Evolutionary conservation across 768 basidiomycete species (phyloP).

Genomic region (Mycena filopes): DNA sequence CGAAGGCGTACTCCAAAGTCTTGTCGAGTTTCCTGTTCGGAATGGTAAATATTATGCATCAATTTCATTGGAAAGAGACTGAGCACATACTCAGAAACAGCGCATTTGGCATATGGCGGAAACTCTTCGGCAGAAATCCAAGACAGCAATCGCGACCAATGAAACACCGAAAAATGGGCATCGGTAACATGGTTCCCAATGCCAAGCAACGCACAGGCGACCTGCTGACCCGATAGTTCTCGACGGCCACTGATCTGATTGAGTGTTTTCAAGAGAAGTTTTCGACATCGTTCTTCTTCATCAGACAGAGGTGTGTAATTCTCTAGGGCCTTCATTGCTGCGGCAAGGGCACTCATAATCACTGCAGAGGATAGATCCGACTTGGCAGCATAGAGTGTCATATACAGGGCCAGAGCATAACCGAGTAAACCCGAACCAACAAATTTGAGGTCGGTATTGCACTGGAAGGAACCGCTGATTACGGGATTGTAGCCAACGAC

Average conservation of each 20-base stretch:
- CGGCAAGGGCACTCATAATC: constrained; percentile 29
- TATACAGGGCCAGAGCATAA: constrained; percentile 21
- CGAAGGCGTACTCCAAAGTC: too few species aligned
- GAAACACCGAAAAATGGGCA: constrained; percentile 14
- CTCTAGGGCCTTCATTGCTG: constrained; percentile 5
- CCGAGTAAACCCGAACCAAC: constrained; percentile 25
- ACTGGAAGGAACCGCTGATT: constrained; percentile 19
- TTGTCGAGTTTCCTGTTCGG: neutral
- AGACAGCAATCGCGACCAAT: constrained; percentile 21
- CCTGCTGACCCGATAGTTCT: constrained; percentile 26
- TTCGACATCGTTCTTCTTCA: constrained; percentile 2
- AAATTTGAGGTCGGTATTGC: constrained; percentile 32
- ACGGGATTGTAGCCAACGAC: constrained; percentile 28
- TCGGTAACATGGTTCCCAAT: constrained; percentile 23
- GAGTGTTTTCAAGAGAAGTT: constrained; percentile 21
- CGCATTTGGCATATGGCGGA: neutral
- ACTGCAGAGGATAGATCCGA: constrained; percentile 19
- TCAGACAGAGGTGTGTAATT: neutral
- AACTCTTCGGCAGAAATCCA: constrained; percentile 18
- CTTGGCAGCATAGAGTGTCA: constrained; percentile 23
- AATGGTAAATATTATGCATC: neutral
- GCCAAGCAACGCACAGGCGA: constrained; percentile 21
- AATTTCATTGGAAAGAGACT: neutral
- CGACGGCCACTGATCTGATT: constrained; percentile 27
- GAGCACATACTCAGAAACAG: neutral